Percentiles rank a stretch among this genome's conserved stretches.
Conservation (phyloP, 495 filamentous ascomycete species). For the Aspergillus steynii region DNA sequence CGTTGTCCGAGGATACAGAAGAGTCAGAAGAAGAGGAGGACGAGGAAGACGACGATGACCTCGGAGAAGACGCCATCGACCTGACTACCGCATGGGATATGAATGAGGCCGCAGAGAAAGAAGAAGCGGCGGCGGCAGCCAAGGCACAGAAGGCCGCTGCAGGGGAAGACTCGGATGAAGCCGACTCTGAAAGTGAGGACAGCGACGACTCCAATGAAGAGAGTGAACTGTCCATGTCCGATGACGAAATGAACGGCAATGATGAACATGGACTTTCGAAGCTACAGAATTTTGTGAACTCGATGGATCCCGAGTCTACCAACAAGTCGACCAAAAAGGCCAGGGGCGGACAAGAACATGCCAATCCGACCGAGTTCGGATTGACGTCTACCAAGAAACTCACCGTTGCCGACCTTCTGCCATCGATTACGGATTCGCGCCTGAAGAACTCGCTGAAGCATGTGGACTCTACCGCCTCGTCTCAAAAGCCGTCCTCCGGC, state of each 20-base stretch:
- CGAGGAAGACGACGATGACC: constrained; percentile 56
- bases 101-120: constrained; percentile 54
- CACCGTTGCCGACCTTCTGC: constrained; percentile 74
- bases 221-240: constrained; percentile 51
- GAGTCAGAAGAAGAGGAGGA: constrained; percentile 43
- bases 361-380: constrained; percentile 57
- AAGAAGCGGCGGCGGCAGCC: constrained; percentile 28
- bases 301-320: constrained; percentile 51
- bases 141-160: constrained; percentile 33
- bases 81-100: constrained; percentile 79
- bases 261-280: constrained; percentile 60
- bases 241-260: constrained; percentile 58
- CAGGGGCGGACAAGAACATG: constrained; percentile 47
- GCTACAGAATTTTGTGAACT: constrained; percentile 69
- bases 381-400: constrained; percentile 66
- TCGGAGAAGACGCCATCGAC: constrained; percentile 86
- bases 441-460: constrained; percentile 80
- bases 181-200: constrained; percentile 52
- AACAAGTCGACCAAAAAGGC: constrained; percentile 32
- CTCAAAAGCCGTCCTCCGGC: constrained; percentile 50
- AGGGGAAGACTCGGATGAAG: constrained; percentile 41
- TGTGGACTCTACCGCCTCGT: constrained; percentile 48
- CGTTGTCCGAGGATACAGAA: constrained; percentile 58
- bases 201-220: constrained; percentile 47
- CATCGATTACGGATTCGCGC: constrained; percentile 70